Percentiles rank a stretch among this genome's conserved stretches.
Evolutionary conservation across 148 eudicot species (phyloP).

Genomic region (Amaranthus cruentus): DNA sequence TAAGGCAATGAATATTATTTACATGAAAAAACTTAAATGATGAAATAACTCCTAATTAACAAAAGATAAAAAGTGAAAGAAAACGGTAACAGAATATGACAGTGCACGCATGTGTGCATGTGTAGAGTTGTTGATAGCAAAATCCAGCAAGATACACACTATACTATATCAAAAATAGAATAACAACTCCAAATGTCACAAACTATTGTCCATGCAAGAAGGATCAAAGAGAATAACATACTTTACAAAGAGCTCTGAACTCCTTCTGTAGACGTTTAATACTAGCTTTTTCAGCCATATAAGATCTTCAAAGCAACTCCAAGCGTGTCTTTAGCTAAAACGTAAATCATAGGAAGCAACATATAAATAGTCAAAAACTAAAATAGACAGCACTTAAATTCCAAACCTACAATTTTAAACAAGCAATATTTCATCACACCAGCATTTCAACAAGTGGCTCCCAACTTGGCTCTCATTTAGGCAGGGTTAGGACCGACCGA

Average conservation of each 20-base stretch:
- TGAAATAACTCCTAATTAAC: too few relatives aligned
- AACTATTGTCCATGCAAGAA: background rate
- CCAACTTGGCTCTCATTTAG: too few relatives aligned
- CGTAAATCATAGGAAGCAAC: conserved; percentile 5
- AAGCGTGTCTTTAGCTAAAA: conserved; percentile 7
- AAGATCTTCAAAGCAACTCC: conserved; percentile 6
- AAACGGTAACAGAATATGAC: background rate
- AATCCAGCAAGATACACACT: background rate
- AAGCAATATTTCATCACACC: too few relatives aligned
- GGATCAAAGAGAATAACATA: conserved; percentile 26
- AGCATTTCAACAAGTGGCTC: too few relatives aligned
- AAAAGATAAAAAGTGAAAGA: background rate
- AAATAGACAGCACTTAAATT: background rate
- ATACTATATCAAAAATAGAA: background rate
- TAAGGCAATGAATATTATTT: too few relatives aligned
- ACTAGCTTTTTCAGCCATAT: conserved; percentile 76
- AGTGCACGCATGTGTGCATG: background rate
- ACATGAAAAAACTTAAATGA: too few relatives aligned
- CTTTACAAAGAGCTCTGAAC: conserved; percentile 67
- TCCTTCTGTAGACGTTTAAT: conserved; percentile 83
- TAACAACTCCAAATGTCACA: background rate
- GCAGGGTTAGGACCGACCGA: too few relatives aligned
- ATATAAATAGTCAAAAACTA: background rate
- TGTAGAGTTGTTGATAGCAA: too few relatives aligned
- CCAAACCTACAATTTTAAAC: background rate